Evolutionary conservation across 257 asterid species (phyloP).

Genomic region (Nicotiana tomentosiformis): DNA sequence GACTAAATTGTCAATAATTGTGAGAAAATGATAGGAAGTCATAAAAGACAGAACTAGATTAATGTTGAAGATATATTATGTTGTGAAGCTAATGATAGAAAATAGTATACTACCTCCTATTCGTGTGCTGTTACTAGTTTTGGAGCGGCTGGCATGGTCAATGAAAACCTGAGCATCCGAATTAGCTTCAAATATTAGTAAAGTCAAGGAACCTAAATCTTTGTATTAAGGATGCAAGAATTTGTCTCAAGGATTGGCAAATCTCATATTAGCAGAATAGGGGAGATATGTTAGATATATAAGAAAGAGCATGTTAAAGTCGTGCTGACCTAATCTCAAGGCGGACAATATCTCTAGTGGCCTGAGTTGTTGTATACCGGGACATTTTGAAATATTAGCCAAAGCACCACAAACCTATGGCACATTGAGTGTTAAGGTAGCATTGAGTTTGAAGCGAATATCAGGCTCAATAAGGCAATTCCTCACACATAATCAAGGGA

Average conservation of each 20-base stretch:
- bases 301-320: too few species aligned
- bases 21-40: neutral
- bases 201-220: neutral
- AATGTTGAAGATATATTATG: neutral
- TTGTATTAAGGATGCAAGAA: neutral
- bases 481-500: too few species aligned
- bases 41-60: neutral
- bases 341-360: too few species aligned
- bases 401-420: slow-evolving; percentile 20
- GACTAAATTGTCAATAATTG: neutral
- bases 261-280: too few species aligned
- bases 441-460: neutral
- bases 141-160: slow-evolving; percentile 17
- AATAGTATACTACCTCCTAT: slow-evolving; percentile 13
- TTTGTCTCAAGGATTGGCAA: neutral
- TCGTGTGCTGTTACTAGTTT: slow-evolving; percentile 3
- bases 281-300: too few species aligned
- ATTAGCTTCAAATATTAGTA: neutral
- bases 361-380: slow-evolving; percentile 1
- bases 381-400: slow-evolving; percentile 20
- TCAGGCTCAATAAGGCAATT: neutral
- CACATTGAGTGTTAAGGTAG: slow-evolving; percentile 2
- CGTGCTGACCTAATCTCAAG: too few species aligned
- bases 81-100: neutral
- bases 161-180: slow-evolving; percentile 37